A percentile compares a stretch with the other conserved stretches of the same genome.
Evolutionary conservation across 1,139 yeast genomes (phyloP).

Genomic region (Yamadazyma epiphylla): DNA sequence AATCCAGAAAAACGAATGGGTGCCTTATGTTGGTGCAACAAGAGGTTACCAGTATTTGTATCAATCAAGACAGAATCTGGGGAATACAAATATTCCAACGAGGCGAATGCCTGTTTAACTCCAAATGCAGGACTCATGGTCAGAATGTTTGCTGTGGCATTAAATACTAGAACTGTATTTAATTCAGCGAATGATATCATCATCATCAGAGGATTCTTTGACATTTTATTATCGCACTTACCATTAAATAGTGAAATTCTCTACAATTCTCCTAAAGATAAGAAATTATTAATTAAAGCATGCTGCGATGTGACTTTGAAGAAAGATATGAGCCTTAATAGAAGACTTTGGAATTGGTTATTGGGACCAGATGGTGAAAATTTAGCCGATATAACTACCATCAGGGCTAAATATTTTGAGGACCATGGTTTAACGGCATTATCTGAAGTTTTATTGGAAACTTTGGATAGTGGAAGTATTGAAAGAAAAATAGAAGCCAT

Average conservation of each 20-base stretch:
- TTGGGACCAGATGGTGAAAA: constrained; percentile 60
- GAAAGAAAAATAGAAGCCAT: constrained; percentile 47
- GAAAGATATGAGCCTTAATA: constrained; percentile 88
- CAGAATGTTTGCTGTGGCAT: constrained; percentile 68
- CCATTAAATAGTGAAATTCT: constrained; percentile 62
- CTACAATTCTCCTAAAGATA: constrained; percentile 50
- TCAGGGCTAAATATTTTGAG: constrained; percentile 48
- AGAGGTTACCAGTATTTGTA: constrained; percentile 55
- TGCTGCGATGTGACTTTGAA: constrained; percentile 69
- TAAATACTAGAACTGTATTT: constrained; percentile 45
- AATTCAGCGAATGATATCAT: constrained; percentile 49
- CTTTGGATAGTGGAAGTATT: constrained; percentile 26
- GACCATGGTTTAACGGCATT: constrained; percentile 51
- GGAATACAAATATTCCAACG: constrained; percentile 34
- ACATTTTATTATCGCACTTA: constrained; percentile 63
- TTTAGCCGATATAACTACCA: constrained; percentile 3
- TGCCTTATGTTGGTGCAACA: constrained; percentile 72
- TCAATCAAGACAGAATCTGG: constrained; percentile 16
- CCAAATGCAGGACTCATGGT: constrained; percentile 81
- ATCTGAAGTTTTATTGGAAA: constrained; percentile 47
- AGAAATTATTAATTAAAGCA: constrained; percentile 53
- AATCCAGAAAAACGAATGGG: constrained; percentile 81
- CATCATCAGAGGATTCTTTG: constrained; percentile 88
- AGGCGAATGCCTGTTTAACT: constrained; percentile 55
- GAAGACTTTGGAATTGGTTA: constrained; percentile 91